Conservation (phyloP, 768 basidiomycete species). For the Mycena metata region DNA sequence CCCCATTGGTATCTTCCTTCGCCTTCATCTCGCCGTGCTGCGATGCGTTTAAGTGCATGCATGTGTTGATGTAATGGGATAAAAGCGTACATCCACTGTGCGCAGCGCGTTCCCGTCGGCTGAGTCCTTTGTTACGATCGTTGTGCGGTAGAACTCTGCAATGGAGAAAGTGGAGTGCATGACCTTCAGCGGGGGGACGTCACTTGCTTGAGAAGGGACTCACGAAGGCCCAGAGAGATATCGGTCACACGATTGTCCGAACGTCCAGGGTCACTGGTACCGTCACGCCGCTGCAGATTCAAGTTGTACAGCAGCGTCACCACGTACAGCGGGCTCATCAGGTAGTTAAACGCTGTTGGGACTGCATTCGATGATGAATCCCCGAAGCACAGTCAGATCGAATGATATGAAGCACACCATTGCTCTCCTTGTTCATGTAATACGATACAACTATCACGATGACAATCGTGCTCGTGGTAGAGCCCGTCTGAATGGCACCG, state of each 20-base stretch:
- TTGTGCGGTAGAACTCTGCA: constrained; percentile 12
- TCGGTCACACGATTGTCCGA: not conserved
- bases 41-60: constrained; percentile 1
- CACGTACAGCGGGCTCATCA: not conserved
- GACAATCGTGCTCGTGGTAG: constrained; percentile 2
- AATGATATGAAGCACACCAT: constrained; percentile 2
- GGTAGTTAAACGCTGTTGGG: constrained; percentile 5
- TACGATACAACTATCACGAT: not conserved
- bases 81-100: no score
- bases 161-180: constrained; percentile 11
- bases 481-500: constrained; percentile 22
- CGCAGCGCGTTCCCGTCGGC: no score
- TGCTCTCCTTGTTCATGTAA: not conserved
- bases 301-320: constrained; percentile 8
- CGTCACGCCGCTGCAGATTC: not conserved
- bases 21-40: no score
- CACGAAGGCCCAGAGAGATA: not conserved
- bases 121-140: constrained; percentile 11
- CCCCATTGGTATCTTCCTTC: constrained; percentile 3
- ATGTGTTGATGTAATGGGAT: no score
- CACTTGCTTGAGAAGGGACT: not conserved
- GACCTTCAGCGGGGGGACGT: not conserved
- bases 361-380: not conserved
- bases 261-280: not conserved
- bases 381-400: not conserved